These are phyloP conservation scores for Beta corolliflora DNA, from an alignment of 179 eudicot genomes.

Conservation along the genomic window DNA sequence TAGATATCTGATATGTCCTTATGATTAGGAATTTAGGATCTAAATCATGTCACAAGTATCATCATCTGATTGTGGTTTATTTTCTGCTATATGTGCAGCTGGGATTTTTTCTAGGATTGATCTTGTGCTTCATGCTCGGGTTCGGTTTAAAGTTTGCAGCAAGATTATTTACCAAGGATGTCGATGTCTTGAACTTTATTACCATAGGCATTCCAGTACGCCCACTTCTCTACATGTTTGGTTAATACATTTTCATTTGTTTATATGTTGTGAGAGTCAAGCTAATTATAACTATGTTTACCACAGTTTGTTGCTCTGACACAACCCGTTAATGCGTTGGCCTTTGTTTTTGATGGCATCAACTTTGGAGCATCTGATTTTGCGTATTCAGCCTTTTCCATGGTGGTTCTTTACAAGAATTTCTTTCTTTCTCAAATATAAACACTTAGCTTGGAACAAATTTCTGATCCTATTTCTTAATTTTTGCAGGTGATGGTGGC, in stretches of 20 bases:
- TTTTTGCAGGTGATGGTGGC: conserved; percentile 66
- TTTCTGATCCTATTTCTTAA: neutral
- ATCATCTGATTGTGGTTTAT: conserved; percentile 6
- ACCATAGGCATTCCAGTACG: conserved; percentile 84
- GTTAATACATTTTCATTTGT: neutral
- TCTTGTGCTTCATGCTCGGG: conserved; percentile 71
- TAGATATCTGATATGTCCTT: no score
- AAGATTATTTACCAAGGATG: conserved; percentile 69
- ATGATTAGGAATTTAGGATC: neutral
- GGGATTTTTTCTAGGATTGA: conserved; percentile 71
- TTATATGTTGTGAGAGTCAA: neutral
- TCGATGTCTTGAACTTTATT: conserved; percentile 55
- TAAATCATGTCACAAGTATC: neutral
- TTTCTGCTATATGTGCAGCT: conserved; percentile 54
- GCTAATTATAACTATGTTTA: neutral
- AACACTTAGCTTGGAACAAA: neutral
- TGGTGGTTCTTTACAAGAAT: conserved; percentile 38
- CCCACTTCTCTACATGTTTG: neutral
- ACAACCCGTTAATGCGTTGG: conserved; percentile 46
- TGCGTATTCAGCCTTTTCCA: conserved; percentile 75
- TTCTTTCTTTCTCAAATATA: neutral
- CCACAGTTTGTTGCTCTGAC: conserved; percentile 79
- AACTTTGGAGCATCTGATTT: conserved; percentile 75
- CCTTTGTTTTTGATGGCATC: conserved; percentile 43
- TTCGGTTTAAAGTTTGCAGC: conserved; percentile 85